Evolutionary conservation across 805 yeast species (phyloP).

Genomic region (Maudiozyma serrabonitensis): DNA sequence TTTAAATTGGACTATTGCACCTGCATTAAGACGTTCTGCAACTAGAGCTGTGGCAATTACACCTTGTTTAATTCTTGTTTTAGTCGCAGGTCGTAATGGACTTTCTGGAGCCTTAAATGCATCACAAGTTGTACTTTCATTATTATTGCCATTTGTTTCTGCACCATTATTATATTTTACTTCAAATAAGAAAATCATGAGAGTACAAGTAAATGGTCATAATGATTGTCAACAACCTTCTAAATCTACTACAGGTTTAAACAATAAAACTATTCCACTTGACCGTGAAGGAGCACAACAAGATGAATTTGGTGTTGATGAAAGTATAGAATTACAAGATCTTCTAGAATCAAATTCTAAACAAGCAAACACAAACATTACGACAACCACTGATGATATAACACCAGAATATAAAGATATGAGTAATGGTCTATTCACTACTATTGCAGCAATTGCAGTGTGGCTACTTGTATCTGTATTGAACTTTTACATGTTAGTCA

Average conservation of each 20-base stretch:
- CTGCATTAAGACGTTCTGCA: constrained; percentile 68
- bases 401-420: constrained; percentile 28
- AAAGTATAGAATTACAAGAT: constrained; percentile 3
- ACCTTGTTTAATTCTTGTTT: constrained; percentile 72
- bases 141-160: constrained; percentile 74
- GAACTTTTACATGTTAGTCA: constrained; percentile 53
- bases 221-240: constrained; percentile 5
- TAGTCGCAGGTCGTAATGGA: constrained; percentile 74
- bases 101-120: constrained; percentile 67
- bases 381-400: neutral
- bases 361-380: neutral
- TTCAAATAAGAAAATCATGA: constrained; percentile 57
- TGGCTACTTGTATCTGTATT: constrained; percentile 63
- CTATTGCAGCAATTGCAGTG: constrained; percentile 42
- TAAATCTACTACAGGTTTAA: neutral
- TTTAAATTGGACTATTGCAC: constrained; percentile 68
- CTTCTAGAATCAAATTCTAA: neutral
- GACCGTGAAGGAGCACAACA: too few relatives aligned
- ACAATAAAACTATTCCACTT: neutral
- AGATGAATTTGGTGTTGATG: neutral
- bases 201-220: constrained; percentile 32
- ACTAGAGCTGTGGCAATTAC: constrained; percentile 79
- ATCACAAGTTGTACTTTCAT: constrained; percentile 73
- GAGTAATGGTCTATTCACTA: constrained; percentile 39
- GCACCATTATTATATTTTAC: constrained; percentile 85